These are phyloP conservation scores for Diplosphaera chodatii DNA, from an alignment of 139 green algal genomes.

Conservation along the genomic window DNA sequence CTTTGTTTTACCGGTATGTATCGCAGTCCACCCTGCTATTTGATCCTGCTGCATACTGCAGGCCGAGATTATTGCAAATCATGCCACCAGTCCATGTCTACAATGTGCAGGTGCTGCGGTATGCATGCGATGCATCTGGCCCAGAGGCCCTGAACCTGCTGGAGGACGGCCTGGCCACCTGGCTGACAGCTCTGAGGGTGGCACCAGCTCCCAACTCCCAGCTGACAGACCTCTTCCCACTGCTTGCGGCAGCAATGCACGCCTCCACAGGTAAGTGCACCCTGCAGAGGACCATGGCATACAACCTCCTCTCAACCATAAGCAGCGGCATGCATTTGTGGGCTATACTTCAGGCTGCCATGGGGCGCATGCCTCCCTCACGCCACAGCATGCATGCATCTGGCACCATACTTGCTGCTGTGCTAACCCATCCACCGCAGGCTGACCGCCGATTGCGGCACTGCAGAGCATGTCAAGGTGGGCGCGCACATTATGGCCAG, in stretches of 20 bases:
- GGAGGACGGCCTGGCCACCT: constrained; percentile 84
- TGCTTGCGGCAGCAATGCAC: constrained; percentile 51
- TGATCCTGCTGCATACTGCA: too few species aligned
- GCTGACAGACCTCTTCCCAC: constrained; percentile 55
- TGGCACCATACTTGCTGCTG: too few species aligned
- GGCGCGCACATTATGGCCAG: constrained; percentile 36
- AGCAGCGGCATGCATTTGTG: too few species aligned
- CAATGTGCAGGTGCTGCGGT: constrained; percentile 4
- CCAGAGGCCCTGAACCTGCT: constrained; percentile 76
- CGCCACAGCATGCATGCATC: too few species aligned
- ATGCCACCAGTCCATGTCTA: too few species aligned
- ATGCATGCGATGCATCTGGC: constrained; percentile 12
- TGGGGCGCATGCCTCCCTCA: too few species aligned
- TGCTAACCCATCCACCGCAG: too few species aligned
- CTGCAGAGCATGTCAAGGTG: constrained; percentile 54
- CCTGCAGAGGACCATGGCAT: not conserved
- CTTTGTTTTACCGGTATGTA: constrained; percentile 67
- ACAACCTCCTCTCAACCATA: too few species aligned
- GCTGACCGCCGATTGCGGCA: not conserved
- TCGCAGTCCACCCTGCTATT: too few species aligned
- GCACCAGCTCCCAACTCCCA: constrained; percentile 36
- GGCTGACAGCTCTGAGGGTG: constrained; percentile 77
- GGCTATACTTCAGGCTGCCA: too few species aligned
- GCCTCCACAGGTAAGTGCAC: constrained; percentile 41
- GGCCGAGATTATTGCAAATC: too few species aligned